phyloP scores from a whole-genome alignment of 2,329 filamentous ascomycete genomes.

The Zelopaecilomyces penicillatus region DNA sequence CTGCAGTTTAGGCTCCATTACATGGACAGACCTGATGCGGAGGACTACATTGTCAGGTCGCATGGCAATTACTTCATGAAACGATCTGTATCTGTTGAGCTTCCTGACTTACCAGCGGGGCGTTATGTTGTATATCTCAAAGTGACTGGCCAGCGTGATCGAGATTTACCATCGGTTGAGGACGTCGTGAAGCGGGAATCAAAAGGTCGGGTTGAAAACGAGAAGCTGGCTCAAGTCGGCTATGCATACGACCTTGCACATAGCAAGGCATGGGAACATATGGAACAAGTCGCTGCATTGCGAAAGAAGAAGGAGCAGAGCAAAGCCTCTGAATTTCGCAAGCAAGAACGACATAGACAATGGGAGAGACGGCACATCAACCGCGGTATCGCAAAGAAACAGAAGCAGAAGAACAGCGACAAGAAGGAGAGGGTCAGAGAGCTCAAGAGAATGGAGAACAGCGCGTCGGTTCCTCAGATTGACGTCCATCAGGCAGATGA shows the following conservation, averaged over 20 bases:
- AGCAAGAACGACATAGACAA: conserved; percentile 36
- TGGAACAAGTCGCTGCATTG: conserved; percentile 41
- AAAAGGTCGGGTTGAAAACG: conserved; percentile 39
- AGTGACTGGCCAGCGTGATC: conserved; percentile 42
- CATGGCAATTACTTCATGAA: conserved; percentile 52
- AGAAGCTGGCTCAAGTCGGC: conserved; percentile 51
- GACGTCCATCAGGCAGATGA: not conserved
- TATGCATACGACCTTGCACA: conserved; percentile 53
- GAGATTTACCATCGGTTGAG: conserved; percentile 37
- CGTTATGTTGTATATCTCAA: conserved; percentile 50
- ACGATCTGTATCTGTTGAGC: conserved; percentile 50
- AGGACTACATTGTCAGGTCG: conserved; percentile 52
- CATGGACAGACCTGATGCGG: conserved; percentile 38
- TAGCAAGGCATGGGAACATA: conserved; percentile 44
- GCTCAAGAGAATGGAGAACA: conserved; percentile 14
- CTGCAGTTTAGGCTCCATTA: conserved; percentile 43
- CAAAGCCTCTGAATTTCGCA: conserved; percentile 39
- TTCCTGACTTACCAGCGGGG: conserved; percentile 45
- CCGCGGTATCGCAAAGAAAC: conserved; percentile 32
- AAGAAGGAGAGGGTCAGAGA: conserved; percentile 24
- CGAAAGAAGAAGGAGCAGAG: conserved; percentile 40
- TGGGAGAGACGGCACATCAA: conserved; percentile 42
- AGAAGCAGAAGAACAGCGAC: conserved; percentile 30
- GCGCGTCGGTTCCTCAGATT: too few relatives aligned
- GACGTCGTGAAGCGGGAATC: conserved; percentile 48